phyloP scores from a whole-genome alignment of 306 rosid species.

The Fragaria vesca region DNA sequence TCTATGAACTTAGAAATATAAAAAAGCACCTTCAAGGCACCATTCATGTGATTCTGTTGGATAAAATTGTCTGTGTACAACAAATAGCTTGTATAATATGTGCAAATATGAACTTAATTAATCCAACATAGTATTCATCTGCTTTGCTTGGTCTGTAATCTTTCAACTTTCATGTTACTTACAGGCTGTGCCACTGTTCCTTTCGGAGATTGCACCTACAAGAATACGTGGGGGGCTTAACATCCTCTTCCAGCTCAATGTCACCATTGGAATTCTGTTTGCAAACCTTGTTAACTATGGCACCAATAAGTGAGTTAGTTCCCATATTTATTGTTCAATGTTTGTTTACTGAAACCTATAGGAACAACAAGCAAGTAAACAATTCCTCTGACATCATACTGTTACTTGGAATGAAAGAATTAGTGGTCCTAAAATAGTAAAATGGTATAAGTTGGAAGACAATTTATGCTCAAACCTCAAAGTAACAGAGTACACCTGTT shows the following conservation, averaged over 20 bases:
- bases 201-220: conserved; percentile 90
- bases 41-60: not conserved
- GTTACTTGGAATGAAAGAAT: not conserved
- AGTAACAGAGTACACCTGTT: not conserved
- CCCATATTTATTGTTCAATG: not conserved
- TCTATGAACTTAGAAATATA: not conserved
- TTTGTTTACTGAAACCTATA: not conserved
- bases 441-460: not conserved
- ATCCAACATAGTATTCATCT: not conserved
- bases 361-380: not conserved
- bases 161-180: not conserved
- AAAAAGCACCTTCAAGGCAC: not conserved
- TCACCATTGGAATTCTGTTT: conserved; percentile 87
- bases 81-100: conserved; percentile 7
- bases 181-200: conserved; percentile 91
- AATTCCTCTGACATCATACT: not conserved
- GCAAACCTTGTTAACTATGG: conserved; percentile 73
- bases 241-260: conserved; percentile 74
- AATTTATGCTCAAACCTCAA: not conserved
- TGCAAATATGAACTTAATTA: not conserved
- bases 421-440: not conserved
- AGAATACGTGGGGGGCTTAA: conserved; percentile 91
- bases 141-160: not conserved
- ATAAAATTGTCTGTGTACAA: not conserved
- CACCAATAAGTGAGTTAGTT: conserved; percentile 56